phyloP scores from a whole-genome alignment of 129 eudicot species.

The Flaveria trinervia region DNA sequence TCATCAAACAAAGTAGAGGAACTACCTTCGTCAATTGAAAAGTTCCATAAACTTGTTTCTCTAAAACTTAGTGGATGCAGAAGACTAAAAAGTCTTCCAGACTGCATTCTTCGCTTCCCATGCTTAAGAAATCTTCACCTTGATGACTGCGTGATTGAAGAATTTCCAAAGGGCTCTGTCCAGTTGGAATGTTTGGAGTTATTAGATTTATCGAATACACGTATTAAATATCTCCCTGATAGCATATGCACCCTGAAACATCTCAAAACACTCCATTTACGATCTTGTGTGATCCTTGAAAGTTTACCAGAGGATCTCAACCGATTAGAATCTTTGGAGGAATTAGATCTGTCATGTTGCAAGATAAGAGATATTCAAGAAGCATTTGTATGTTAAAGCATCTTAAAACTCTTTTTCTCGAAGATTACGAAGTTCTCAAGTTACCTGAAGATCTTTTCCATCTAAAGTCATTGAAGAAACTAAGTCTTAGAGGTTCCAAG shows the following conservation, averaged over 20 bases:
- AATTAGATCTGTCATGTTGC: background rate
- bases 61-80: background rate
- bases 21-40: slow-evolving; percentile 30
- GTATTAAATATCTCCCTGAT: background rate
- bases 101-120: slow-evolving; percentile 20
- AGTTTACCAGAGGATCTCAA: background rate
- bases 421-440: background rate
- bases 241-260: slow-evolving; percentile 12
- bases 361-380: background rate
- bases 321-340: background rate
- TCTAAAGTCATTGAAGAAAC: background rate
- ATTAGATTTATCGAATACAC: background rate
- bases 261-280: background rate
- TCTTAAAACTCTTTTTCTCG: slow-evolving; percentile 8
- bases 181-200: slow-evolving; percentile 16
- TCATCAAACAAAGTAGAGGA: background rate
- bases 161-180: slow-evolving; percentile 5
- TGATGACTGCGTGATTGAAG: background rate
- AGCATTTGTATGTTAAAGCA: slow-evolving; percentile 14
- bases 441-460: slow-evolving; percentile 13
- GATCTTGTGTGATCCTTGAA: background rate
- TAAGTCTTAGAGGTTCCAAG: background rate
- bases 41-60: slow-evolving; percentile 12
- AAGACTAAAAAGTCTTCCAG: slow-evolving; percentile 6
- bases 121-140: slow-evolving; percentile 17